Evolutionary conservation across 2,329 filamentous ascomycete species (phyloP).

Genomic region (Cercospora sp.): DNA sequence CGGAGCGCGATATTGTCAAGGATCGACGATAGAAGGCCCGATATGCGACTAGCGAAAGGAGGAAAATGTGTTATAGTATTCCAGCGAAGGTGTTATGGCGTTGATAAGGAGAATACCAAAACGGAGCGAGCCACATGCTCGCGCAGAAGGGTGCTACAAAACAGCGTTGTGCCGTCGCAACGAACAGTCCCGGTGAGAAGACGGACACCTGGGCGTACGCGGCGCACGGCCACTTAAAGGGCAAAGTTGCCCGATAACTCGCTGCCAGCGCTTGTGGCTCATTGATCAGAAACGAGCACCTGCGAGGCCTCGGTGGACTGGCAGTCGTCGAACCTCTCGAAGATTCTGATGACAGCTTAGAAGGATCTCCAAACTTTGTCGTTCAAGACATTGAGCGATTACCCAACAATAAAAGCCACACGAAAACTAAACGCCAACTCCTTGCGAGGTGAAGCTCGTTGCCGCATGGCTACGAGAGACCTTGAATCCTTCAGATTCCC

Average conservation of each 20-base stretch:
- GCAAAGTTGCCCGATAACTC: background rate
- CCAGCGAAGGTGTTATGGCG: constrained; percentile 13
- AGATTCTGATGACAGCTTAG: background rate
- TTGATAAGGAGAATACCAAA: background rate
- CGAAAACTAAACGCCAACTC: background rate
- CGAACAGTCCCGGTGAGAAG: background rate
- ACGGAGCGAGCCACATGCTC: background rate
- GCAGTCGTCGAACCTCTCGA: background rate
- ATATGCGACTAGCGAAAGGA: background rate
- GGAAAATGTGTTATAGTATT: background rate
- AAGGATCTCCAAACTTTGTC: background rate
- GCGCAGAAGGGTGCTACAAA: background rate
- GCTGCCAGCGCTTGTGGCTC: background rate
- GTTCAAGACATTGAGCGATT: background rate
- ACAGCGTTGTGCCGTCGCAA: background rate
- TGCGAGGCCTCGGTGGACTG: background rate
- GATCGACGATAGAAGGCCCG: constrained; percentile 8
- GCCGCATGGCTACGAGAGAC: background rate
- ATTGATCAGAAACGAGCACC: background rate
- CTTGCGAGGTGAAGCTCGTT: background rate
- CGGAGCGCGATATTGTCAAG: constrained; percentile 42
- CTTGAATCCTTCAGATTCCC: background rate
- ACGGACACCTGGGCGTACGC: background rate
- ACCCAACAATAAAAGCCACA: background rate
- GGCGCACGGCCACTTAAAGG: background rate